A percentile compares a stretch with the other conserved stretches of the same genome.
These are phyloP conservation scores for Batkoa obscura DNA, from an alignment of 371 early-diverging fungal species.

Conservation along the genomic window DNA sequence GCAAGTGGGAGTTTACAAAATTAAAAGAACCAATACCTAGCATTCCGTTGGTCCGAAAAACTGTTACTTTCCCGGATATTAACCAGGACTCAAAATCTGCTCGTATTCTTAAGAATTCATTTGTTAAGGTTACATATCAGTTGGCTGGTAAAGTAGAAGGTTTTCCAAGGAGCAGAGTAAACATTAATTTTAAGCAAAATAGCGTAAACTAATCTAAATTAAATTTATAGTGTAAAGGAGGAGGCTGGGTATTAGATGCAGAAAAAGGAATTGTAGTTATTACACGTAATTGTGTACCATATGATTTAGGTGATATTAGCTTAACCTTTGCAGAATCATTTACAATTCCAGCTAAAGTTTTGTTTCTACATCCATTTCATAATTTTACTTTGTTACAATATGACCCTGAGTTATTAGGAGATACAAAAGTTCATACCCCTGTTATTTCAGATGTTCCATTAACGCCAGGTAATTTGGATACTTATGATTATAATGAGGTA, in stretches of 20 bases:
- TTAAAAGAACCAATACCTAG: constrained; percentile 22
- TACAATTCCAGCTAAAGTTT: constrained; percentile 51
- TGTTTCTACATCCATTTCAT: constrained; percentile 66
- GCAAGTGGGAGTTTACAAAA: constrained; percentile 43
- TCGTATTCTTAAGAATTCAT: constrained; percentile 30
- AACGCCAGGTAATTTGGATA: constrained; percentile 22
- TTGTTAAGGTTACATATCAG: constrained; percentile 36
- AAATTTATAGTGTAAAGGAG: constrained; percentile 18
- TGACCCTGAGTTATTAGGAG: constrained; percentile 46
- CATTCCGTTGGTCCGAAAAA: constrained; percentile 27
- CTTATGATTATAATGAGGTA: background rate
- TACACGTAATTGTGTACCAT: constrained; percentile 46
- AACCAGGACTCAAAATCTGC: constrained; percentile 31
- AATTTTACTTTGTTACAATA: constrained; percentile 54
- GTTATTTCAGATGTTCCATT: constrained; percentile 31
- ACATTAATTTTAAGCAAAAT: background rate
- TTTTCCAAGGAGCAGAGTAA: constrained; percentile 30
- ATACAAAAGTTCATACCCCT: constrained; percentile 45
- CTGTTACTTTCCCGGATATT: constrained; percentile 27
- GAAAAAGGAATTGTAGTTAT: constrained; percentile 48
- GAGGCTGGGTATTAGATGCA: constrained; percentile 56
- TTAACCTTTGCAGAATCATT: constrained; percentile 55
- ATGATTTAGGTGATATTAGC: constrained; percentile 44
- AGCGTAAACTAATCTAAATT: background rate
- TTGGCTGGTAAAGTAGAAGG: constrained; percentile 42